Evolutionary conservation across 179 eudicot genomes (phyloP), one percentile per base, ranked within the genome.

Genomic region (Spinacia oleracea): DNA sequence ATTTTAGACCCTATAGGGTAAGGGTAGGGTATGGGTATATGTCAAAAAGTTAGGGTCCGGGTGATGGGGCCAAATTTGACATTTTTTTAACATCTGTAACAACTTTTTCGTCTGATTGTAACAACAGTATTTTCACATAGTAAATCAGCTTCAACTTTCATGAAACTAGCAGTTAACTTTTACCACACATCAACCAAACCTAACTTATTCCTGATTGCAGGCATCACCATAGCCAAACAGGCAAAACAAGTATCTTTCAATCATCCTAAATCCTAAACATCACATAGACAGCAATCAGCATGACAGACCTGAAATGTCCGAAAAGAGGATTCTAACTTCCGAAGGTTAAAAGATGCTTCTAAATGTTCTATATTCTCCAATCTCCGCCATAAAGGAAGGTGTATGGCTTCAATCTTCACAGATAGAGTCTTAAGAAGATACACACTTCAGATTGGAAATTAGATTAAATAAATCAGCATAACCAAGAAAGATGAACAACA

Each of bases 401-500:
- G 65, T 3, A 48, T 14, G 32, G 21, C 45, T 12, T 50, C 45
- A 6, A 53, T 53, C 58, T 53, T 18, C 15, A 53, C 21, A 48
- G 10, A 64, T 45, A 35, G 23, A 45, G 5, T 29, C 51, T 23
- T 35, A 4, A 43, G 21, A 0, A 35, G 0, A 64, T 65, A 38
- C 62, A 16, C 23, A 40, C 74, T 48, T 27, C 21, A 45, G 51
- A 15, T 16, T 25, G 14, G 18, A 50, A 50, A 34, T 71, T 27
- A 31, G 32, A 14, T 32, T 31, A 6, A 51, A 34, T 11, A 5
- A 1, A n/a, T 31, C 64, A 70, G 43, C 51, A 27, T 64, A 29
- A 35, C 25, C 70, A 65, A 34, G 23, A 65, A 79, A 68, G 42
- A 23, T 42, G 70, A 64, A n/a, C 6, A 63, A 53, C 63, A 78